Percentiles rank a stretch among this genome's conserved stretches.
phyloP scores from a whole-genome alignment of 1,284 basidiomycete genomes.

The Testicularia cyperi region DNA sequence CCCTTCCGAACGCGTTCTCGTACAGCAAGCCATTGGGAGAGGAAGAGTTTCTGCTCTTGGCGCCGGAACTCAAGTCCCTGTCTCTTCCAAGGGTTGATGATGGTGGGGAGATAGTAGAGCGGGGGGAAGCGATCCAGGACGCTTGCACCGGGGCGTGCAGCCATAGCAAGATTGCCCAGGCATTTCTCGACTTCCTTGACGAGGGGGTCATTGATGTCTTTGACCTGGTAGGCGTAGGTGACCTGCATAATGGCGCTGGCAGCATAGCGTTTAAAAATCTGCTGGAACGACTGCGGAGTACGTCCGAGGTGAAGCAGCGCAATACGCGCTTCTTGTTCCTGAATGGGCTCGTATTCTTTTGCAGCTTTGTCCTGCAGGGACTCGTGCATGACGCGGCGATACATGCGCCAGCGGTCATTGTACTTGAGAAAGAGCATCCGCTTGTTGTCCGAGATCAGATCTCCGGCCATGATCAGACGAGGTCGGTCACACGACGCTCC shows the following conservation, averaged over 20 bases:
- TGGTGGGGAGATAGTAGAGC: conserved; percentile 19
- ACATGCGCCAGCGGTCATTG: conserved; percentile 31
- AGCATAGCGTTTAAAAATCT: conserved; percentile 25
- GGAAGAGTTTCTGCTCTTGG: conserved; percentile 51
- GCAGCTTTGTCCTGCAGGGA: conserved; percentile 32
- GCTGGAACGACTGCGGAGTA: conserved; percentile 5
- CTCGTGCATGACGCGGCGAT: conserved; percentile 29
- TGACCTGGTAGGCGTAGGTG: conserved; percentile 8
- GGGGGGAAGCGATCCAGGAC: conserved; percentile 26
- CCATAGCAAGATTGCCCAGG: conserved; percentile 13
- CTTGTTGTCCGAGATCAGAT: conserved; percentile 35
- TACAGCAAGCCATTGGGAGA: conserved; percentile 13
- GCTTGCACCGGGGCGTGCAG: conserved; percentile 21
- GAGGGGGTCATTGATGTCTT: conserved; percentile 19
- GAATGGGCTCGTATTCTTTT: conserved; percentile 26
- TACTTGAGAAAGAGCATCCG: conserved; percentile 37
- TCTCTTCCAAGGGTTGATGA: conserved; percentile 39
- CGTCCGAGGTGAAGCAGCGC: conserved; percentile 11
- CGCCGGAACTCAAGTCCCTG: conserved; percentile 20
- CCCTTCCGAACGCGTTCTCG: conserved; percentile 7
- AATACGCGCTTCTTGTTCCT: conserved; percentile 15
- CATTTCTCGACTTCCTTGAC: conserved; percentile 17
- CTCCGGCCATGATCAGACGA: conserved; percentile 30
- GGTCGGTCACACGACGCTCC: conserved; percentile 10
- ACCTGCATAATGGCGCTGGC: conserved; percentile 40